phyloP scores from a whole-genome alignment of 345 rosid genomes.

The Linum lewisii region DNA sequence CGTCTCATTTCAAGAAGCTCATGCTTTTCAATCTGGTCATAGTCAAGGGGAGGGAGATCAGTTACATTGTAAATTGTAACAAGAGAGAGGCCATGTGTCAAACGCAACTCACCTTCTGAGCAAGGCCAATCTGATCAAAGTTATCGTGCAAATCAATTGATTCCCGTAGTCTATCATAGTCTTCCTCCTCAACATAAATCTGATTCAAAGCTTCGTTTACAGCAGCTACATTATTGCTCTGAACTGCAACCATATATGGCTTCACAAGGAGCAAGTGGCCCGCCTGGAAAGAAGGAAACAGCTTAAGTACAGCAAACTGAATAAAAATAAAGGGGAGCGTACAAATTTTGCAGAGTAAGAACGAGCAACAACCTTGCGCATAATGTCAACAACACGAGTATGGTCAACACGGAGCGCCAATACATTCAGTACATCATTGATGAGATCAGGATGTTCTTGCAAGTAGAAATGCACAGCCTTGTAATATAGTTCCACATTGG shows the following conservation, averaged over 20 bases:
- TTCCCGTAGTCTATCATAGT: slow-evolving; percentile 85
- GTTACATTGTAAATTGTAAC: not conserved
- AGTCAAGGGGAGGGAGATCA: slow-evolving; percentile 9
- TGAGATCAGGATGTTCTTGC: slow-evolving; percentile 93
- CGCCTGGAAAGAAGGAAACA: slow-evolving; percentile 33
- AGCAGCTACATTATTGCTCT: slow-evolving; percentile 88
- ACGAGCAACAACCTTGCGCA: slow-evolving; percentile 64
- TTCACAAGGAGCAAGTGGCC: slow-evolving; percentile 87
- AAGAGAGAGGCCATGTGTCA: not conserved
- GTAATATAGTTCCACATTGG: slow-evolving; percentile 87
- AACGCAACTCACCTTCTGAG: slow-evolving; percentile 53
- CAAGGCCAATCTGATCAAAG: slow-evolving; percentile 88
- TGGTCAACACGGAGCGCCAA: slow-evolving; percentile 93
- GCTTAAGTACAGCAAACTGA: not conserved
- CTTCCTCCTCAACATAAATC: slow-evolving; percentile 92
- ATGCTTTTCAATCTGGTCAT: slow-evolving; percentile 82
- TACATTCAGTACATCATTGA: slow-evolving; percentile 89
- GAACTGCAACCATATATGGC: slow-evolving; percentile 97
- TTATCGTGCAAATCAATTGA: slow-evolving; percentile 87
- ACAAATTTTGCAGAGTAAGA: not conserved
- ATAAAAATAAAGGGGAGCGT: not conserved
- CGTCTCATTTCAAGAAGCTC: slow-evolving; percentile 99
- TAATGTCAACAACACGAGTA: slow-evolving; percentile 91
- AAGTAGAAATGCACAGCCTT: slow-evolving; percentile 98
- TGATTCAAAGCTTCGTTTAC: slow-evolving; percentile 91